These are phyloP conservation scores for Fusarium pseudograminearum DNA, from an alignment of 2,329 filamentous ascomycete genomes.

Conservation along the genomic window DNA sequence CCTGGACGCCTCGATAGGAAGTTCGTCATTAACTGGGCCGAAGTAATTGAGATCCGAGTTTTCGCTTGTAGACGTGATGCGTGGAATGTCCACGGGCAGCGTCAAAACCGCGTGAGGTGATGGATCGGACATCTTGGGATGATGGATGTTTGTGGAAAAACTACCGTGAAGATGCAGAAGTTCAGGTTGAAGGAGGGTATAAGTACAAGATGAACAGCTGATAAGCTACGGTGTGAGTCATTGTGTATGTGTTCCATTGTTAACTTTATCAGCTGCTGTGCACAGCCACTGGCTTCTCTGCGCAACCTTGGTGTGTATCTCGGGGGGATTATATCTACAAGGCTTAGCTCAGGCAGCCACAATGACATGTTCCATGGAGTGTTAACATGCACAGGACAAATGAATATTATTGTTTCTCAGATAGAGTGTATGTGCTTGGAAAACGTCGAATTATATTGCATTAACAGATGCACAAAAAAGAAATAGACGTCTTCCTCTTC, in stretches of 20 bases:
- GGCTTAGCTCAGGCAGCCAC: background rate
- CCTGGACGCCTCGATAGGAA: fast-evolving
- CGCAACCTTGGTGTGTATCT: background rate
- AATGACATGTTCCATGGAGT: background rate
- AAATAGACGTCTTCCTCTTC: background rate
- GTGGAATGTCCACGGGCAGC: background rate
- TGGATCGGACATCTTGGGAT: background rate
- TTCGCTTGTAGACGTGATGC: background rate
- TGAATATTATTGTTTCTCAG: background rate
- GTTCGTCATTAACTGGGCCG: fast-evolving
- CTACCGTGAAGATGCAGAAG: background rate
- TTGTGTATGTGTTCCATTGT: background rate
- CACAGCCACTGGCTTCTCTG: background rate
- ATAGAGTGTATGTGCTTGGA: background rate
- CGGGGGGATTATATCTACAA: background rate
- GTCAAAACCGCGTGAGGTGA: background rate
- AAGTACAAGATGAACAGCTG: background rate
- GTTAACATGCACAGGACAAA: background rate
- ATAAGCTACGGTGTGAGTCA: background rate
- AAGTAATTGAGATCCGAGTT: background rate
- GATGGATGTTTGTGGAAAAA: background rate
- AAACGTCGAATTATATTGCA: background rate
- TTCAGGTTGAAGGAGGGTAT: background rate
- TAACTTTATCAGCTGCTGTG: background rate
- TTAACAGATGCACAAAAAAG: background rate